Percentiles rank a stretch among this genome's conserved stretches.
Evolutionary conservation across 2,329 filamentous ascomycete species (phyloP).

Genomic region (Fusarium coffeatum): DNA sequence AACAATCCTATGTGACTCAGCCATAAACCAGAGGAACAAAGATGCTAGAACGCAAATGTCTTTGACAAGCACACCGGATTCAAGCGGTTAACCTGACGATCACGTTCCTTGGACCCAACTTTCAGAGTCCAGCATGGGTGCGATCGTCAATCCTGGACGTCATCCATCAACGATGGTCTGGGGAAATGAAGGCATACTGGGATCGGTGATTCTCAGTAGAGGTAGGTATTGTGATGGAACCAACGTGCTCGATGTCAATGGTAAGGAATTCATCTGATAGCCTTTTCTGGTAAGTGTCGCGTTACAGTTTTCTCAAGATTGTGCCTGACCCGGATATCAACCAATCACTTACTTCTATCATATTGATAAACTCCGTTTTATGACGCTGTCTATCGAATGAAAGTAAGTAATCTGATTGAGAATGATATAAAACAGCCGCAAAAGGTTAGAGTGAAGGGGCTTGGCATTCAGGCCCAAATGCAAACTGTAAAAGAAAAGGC

Average conservation of each 20-base stretch:
- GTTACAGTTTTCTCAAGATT: slow-evolving; percentile 18
- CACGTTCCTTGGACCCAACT: slow-evolving; percentile 27
- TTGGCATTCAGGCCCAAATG: slow-evolving; percentile 34
- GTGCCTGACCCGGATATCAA: background rate
- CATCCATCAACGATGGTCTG: slow-evolving; percentile 6
- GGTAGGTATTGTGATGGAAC: background rate
- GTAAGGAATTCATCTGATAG: slow-evolving; percentile 16
- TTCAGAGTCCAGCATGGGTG: background rate
- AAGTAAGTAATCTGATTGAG: background rate
- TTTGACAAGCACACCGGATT: background rate
- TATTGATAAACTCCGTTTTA: background rate
- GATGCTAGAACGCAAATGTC: slow-evolving; percentile 4
- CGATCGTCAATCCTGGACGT: slow-evolving; percentile 13
- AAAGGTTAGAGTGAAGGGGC: slow-evolving; percentile 20
- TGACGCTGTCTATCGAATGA: slow-evolving; percentile 9
- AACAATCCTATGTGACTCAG: slow-evolving; percentile 13
- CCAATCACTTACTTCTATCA: slow-evolving; percentile 12
- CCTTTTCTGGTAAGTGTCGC: slow-evolving; percentile 7
- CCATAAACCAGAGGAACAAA: background rate
- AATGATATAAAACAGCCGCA: slow-evolving; percentile 7
- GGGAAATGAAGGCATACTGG: background rate
- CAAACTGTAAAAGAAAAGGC: background rate
- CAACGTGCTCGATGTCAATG: slow-evolving; percentile 1
- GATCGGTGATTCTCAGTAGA: background rate
- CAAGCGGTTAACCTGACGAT: slow-evolving; percentile 22